Evolutionary conservation across 2,329 filamentous ascomycete genomes (phyloP), one percentile per base, ranked within the genome.

Genomic region (Xylariaceae sp.): DNA sequence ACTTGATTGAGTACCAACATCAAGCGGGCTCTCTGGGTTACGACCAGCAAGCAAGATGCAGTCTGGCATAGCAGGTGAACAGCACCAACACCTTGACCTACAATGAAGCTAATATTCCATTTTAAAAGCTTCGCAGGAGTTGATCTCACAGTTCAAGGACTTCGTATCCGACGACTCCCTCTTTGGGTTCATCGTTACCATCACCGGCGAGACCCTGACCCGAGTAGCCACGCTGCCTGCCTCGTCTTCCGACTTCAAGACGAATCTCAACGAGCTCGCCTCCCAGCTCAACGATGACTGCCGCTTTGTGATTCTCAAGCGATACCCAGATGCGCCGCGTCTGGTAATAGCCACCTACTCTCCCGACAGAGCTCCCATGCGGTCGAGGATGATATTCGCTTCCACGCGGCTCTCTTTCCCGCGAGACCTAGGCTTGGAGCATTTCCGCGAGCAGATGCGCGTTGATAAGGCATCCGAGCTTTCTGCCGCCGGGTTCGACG

Each of bases 311-410:
- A 80, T 94, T 61, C 80, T 94, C 39, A 85, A 87, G 43, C 83
- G 85, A 48, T 77, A 85, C 66, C 75, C 82, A 45, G 66, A 69
- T 35, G 68, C 73, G 3, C 80, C 78, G n/a, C 69, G 68, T 56
- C 82, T 90, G 56, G 71, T 87, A 22, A 86, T 85, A 41, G 73
- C 91, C 33, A 90, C 87, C 33, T 94, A 90, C 67, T 83, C 94
- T 6, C 89, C 89, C 22, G 87, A 92, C 68, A 66, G 81, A 1
- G 89, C 89, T 36, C 86, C 85, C 27, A 88, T 94, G 49, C 83
- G 89, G 36, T 86, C 90, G 66, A 94, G 94, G 76, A 94, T 89
- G 85, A 79, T 94, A 18, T 91, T 92, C 67, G 88, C 89, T 6
- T 81, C 83, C 19, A 91, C 89, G 27, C 80, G 87, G 10, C 74